Base-by-base conservation (phyloP, 78 protist genomes). In the Dictyostelium intermedium region DNA sequence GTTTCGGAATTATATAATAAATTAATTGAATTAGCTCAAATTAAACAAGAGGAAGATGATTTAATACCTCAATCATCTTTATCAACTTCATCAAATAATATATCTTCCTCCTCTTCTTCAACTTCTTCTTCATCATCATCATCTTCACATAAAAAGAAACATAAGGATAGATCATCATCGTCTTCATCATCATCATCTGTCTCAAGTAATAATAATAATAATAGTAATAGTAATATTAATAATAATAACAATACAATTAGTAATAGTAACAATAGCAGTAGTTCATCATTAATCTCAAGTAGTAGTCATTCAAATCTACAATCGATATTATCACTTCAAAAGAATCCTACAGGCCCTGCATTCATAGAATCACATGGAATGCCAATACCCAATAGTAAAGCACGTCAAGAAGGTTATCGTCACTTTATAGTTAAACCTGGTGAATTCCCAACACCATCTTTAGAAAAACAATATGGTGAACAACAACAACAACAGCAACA, bases 371-470 rank as follows among this genome's bases (percentile, higher is more conserved):
- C 63, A 43, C 84, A 76, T 25, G 72, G 82, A 10, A n/a, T 81
- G 53, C 35, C 82, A 8, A 20, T 87, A 10, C 41, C 78, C 27
- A 80, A 80, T 50, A 81, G 94, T 9, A 89, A 89, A 47, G 94
- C 94, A 16, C 85, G 94, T 39, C 94, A 89, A 69, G 94, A 89
- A 35, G 94, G 94, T 1, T 80, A 80, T 50, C 85, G 94, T 18
- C 94, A 89, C 47, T 89, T 69, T 47, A 72, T 89, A 37, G 77
- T 56, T 2, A 78, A 89, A 81, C 94, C 80, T 2, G 94, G 94
- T 18, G 82, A 89, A 34, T 89, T 45, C 39, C 94, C 94, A 37
- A 53, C 87, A 20, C 87, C 85, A 16, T 76, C 94, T 16, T 34
- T 89, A 4, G 94, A 89, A 35, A 78, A 70, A 69, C 85, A 76